Conservation (phyloP, 257 asterid species). For the Oldenlandia corymbosa region DNA sequence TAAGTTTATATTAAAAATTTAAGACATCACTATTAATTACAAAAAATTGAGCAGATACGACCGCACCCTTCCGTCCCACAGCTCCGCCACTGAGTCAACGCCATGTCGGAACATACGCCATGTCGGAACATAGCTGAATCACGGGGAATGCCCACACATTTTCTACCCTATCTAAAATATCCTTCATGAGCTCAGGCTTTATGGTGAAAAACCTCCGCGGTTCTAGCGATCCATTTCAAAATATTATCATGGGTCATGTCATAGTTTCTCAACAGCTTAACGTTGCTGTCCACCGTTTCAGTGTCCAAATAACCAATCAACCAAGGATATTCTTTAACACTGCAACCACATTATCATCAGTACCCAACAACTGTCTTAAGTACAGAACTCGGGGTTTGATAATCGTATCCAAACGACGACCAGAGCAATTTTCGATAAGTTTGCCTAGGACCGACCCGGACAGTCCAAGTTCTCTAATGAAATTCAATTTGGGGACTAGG, state of each 20-base stretch:
- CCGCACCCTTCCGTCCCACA: too few species aligned
- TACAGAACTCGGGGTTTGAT: constrained; percentile 11
- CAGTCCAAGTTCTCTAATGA: constrained; percentile 19
- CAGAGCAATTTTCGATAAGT: background rate
- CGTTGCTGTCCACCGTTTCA: too few species aligned
- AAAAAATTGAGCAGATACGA: too few species aligned
- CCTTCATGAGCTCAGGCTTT: constrained; percentile 10
- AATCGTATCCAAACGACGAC: constrained; percentile 5
- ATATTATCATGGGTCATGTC: constrained; percentile 11
- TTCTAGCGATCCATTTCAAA: background rate
- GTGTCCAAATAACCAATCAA: too few species aligned
- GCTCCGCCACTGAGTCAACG: too few species aligned
- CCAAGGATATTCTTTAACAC: constrained; percentile 9
- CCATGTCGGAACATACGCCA: too few species aligned
- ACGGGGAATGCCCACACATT: constrained; percentile 20
- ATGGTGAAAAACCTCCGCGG: background rate
- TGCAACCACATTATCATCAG: constrained; percentile 8
- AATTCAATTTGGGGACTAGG: constrained; percentile 20
- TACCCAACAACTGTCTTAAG: constrained; percentile 17
- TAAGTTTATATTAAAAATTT: too few species aligned
- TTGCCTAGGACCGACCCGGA: constrained; percentile 14
- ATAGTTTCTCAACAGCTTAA: constrained; percentile 4
- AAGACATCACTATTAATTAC: too few species aligned
- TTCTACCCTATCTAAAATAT: constrained; percentile 16
- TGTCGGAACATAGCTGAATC: constrained; percentile 19